phyloP scores from a whole-genome alignment of 768 basidiomycete species.

The Lepiota brunneoincarnata region DNA sequence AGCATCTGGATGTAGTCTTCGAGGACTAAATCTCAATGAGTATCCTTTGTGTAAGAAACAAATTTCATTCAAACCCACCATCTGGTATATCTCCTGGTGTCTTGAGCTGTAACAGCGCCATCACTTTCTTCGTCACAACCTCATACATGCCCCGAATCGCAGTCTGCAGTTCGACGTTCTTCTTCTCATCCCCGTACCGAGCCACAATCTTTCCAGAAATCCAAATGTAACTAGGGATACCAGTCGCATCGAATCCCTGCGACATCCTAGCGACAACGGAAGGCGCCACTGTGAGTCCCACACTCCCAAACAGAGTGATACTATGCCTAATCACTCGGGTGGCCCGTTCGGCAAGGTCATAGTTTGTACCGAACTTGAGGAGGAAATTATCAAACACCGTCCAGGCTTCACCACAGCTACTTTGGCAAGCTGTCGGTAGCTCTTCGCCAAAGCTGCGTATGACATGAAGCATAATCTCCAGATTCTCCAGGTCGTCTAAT shows the following conservation, averaged over 20 bases:
- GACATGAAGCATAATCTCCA: slow-evolving; percentile 88
- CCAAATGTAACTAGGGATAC: slow-evolving; percentile 89
- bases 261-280: slow-evolving; percentile 75
- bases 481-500: slow-evolving; percentile 83
- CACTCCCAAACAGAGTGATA: slow-evolving; percentile 72
- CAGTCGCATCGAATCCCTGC: slow-evolving; percentile 73
- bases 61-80: slow-evolving; percentile 49
- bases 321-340: slow-evolving; percentile 86
- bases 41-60: background rate
- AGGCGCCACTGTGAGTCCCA: slow-evolving; percentile 65
- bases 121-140: slow-evolving; percentile 67
- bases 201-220: slow-evolving; percentile 85
- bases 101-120: slow-evolving; percentile 64
- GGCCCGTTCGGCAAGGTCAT: slow-evolving; percentile 76
- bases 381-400: slow-evolving; percentile 78
- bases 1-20: slow-evolving; percentile 92
- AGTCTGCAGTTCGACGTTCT: slow-evolving; percentile 39
- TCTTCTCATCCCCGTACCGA: slow-evolving; percentile 68
- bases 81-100: slow-evolving; percentile 79
- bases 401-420: slow-evolving; percentile 82
- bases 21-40: slow-evolving; percentile 54
- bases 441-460: slow-evolving; percentile 81
- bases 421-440: slow-evolving; percentile 75
- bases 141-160: slow-evolving; percentile 71
- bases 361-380: slow-evolving; percentile 70